Conservation (phyloP, 176 grass and related monocot species). For the Pontederia crassipes region DNA sequence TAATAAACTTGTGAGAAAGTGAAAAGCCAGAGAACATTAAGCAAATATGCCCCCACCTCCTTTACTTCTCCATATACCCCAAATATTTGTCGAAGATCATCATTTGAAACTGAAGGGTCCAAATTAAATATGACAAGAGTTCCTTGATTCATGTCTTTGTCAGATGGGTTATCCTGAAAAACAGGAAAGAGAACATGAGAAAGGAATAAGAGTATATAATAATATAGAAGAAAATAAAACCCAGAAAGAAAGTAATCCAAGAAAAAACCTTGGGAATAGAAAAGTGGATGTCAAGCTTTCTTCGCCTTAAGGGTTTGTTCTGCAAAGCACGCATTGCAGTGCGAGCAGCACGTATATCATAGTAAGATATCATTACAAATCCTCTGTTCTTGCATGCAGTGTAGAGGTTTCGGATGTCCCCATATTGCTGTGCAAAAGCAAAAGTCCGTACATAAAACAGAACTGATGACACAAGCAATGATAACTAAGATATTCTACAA, state of each 20-base stretch:
- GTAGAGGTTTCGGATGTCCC: slow-evolving; percentile 79
- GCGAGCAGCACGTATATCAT: slow-evolving; percentile 74
- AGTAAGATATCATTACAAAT: slow-evolving; percentile 96
- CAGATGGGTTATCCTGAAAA: slow-evolving; percentile 80
- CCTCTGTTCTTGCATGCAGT: slow-evolving; percentile 88
- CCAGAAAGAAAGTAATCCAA: not conserved
- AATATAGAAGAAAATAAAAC: slow-evolving; percentile 6
- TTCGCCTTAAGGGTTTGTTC: slow-evolving; percentile 73
- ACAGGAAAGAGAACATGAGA: slow-evolving; percentile 14
- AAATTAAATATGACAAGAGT: slow-evolving; percentile 93
- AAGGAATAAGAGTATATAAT: not conserved
- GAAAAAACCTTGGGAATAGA: slow-evolving; percentile 79
- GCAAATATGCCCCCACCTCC: slow-evolving; percentile 44
- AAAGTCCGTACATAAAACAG: not conserved
- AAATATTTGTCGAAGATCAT: slow-evolving; percentile 69
- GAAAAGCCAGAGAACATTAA: slow-evolving; percentile 3
- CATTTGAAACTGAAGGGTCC: slow-evolving; percentile 82
- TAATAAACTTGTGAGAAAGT: too few species aligned
- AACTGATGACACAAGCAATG: slow-evolving; percentile 2
- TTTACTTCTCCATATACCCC: slow-evolving; percentile 90
- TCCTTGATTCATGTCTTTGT: slow-evolving; percentile 98
- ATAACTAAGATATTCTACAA: too few species aligned
- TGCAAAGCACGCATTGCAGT: slow-evolving; percentile 73
- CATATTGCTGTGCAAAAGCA: slow-evolving; percentile 57
- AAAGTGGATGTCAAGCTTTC: slow-evolving; percentile 94